Conservation (phyloP, 1,284 basidiomycete genomes). For the Mrakiaceae sp. region DNA sequence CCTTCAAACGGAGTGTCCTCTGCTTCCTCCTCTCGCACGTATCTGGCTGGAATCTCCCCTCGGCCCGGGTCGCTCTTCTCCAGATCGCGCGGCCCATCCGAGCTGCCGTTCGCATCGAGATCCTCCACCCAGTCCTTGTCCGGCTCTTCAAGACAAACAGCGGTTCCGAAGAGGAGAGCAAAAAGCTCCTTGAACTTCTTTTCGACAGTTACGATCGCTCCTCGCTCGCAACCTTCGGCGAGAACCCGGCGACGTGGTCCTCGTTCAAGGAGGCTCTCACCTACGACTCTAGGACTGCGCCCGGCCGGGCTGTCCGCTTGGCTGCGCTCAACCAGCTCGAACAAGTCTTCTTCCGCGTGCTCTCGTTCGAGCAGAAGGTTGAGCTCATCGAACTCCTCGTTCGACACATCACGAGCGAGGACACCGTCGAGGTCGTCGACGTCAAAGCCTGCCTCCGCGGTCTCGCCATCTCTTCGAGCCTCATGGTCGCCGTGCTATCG, state of each 20-base stretch:
- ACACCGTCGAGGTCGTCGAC: constrained; percentile 9
- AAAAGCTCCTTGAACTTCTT: constrained; percentile 42
- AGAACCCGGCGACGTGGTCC: constrained; percentile 10
- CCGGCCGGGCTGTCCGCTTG: constrained; percentile 4
- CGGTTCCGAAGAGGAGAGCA: constrained; percentile 18
- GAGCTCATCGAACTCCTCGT: constrained; percentile 16
- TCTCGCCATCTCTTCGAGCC: constrained; percentile 25
- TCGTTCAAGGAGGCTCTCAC: constrained; percentile 6
- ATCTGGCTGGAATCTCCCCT: constrained; percentile 45
- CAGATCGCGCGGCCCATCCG: constrained; percentile 48
- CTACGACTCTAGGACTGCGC: background rate
- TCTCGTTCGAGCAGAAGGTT: constrained; percentile 9
- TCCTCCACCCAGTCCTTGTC: constrained; percentile 49
- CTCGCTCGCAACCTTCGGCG: constrained; percentile 23
- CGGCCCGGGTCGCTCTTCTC: constrained; percentile 49
- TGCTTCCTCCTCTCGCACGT: constrained; percentile 78
- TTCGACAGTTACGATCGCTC: constrained; percentile 48
- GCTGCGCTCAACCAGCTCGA: constrained; percentile 12
- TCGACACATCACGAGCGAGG: background rate
- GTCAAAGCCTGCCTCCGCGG: constrained; percentile 12
- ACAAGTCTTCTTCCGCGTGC: constrained; percentile 4
- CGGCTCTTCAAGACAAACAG: constrained; percentile 20
- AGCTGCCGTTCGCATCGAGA: constrained; percentile 51
- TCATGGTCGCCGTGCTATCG: constrained; percentile 52
- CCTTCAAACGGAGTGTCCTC: constrained; percentile 61